A percentile compares a stretch with the other conserved stretches of the same genome.
phyloP scores from a whole-genome alignment of 2,329 filamentous ascomycete species.

The Paraphaeosphaeria sporulosa region DNA sequence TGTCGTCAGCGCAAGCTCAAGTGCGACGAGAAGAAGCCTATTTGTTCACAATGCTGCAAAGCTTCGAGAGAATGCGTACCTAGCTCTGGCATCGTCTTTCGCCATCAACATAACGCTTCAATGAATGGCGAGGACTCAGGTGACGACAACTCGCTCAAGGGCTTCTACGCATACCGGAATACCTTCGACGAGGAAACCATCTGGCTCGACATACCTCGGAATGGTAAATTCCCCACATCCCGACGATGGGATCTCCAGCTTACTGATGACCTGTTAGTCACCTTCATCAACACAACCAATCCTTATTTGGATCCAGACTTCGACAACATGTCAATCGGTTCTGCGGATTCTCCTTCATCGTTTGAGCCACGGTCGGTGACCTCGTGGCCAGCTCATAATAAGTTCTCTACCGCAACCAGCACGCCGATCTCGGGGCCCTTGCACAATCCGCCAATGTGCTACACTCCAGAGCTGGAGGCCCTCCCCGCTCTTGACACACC shows the following conservation, averaged over 20 bases:
- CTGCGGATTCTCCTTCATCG: conserved; percentile 41
- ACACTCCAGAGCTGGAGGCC: conserved; percentile 38
- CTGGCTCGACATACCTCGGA: conserved; percentile 69
- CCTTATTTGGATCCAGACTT: conserved; percentile 62
- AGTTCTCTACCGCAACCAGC: conserved; percentile 36
- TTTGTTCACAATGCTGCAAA: conserved; percentile 68
- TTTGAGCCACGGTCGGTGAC: conserved; percentile 35
- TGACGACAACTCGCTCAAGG: conserved; percentile 59
- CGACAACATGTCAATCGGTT: conserved; percentile 41
- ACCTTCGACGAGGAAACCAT: conserved; percentile 67
- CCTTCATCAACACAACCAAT: conserved; percentile 68
- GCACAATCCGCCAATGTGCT: conserved; percentile 49
- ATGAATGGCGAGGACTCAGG: conserved; percentile 64
- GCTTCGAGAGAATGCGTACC: conserved; percentile 67
- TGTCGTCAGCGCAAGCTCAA: conserved; percentile 70
- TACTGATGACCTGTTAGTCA: conserved; percentile 53
- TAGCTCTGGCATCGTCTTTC: conserved; percentile 70
- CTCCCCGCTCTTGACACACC: conserved; percentile 29
- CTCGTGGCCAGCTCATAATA: conserved; percentile 39
- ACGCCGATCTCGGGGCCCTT: conserved; percentile 24
- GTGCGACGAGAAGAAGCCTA: conserved; percentile 69
- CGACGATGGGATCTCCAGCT: conserved; percentile 2
- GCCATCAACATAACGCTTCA: conserved; percentile 73
- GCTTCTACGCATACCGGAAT: conserved; percentile 72
- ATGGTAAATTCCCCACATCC: conserved; percentile 52